These are phyloP conservation scores for Sodiomyces alkalinus DNA, from an alignment of 2,329 filamentous ascomycete genomes.

Conservation along the genomic window DNA sequence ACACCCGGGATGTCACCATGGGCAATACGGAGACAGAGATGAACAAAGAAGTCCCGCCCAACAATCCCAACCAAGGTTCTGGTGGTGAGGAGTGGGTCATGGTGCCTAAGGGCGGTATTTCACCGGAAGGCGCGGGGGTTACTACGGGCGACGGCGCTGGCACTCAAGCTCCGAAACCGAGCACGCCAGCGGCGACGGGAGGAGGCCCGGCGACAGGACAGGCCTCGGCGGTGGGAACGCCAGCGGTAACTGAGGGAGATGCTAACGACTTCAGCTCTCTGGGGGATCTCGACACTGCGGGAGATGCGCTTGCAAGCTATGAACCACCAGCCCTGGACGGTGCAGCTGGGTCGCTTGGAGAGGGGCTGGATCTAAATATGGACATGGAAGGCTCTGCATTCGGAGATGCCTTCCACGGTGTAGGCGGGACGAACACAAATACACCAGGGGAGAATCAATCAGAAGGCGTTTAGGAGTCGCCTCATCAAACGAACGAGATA, in stretches of 20 bases:
- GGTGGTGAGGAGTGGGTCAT: constrained; percentile 60
- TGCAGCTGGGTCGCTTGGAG: constrained; percentile 29
- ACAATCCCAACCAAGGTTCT: constrained; percentile 33
- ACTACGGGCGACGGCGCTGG: constrained; percentile 7
- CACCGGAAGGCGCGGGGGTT: constrained; percentile 18
- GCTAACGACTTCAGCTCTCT: constrained; percentile 48
- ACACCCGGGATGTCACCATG: constrained; percentile 29
- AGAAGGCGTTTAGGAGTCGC: constrained; percentile 5
- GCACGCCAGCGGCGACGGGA: constrained; percentile 4
- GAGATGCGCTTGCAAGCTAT: constrained; percentile 55
- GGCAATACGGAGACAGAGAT: constrained; percentile 30
- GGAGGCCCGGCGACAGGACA: constrained; percentile 10
- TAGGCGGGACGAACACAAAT: constrained; percentile 25
- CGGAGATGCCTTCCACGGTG: constrained; percentile 65
- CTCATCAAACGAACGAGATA: no score
- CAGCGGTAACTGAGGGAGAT: constrained; percentile 26
- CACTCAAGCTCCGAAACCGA: constrained; percentile 8
- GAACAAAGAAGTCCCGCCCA: constrained; percentile 19
- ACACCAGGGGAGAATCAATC: constrained; percentile 16
- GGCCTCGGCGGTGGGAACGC: constrained; percentile 27
- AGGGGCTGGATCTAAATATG: constrained; percentile 44
- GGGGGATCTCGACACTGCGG: constrained; percentile 53
- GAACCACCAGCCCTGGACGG: constrained; percentile 34
- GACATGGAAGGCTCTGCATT: constrained; percentile 71
- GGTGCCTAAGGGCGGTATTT: constrained; percentile 46